Evolutionary conservation across 805 yeast genomes (phyloP), one percentile per base, ranked within the genome.

Genomic region (Candida orba): DNA sequence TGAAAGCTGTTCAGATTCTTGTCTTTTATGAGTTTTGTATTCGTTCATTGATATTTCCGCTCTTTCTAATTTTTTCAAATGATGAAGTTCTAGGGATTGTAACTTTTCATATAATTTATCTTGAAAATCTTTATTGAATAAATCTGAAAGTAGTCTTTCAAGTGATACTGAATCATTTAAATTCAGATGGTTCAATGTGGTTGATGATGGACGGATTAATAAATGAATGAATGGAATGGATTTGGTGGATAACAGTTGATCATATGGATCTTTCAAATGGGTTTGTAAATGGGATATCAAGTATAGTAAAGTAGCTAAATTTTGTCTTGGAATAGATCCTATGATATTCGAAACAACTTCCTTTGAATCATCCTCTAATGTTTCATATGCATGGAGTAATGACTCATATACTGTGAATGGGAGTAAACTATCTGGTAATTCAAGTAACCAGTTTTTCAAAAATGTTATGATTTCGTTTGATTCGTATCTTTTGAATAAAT

Each of bases 351-450:
- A 27, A 27, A 4, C 29, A 27, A 10, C 13, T 9, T 27, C 29
- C 14, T 45, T 45, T 3, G 35, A 18, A 2, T 47, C 54, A 6
- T 27, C 27, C 5, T 42, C 46, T 3, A 39, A 41, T 1, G 18
- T 36, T 1, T 43, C 43, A 39, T 56, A 57, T 2, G 43, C 29
- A 8, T 32, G 44, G 17, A 48, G 39, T 13, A 61, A 35, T 2
- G 57, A 41, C 14, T 61, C 65, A 44, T 54, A 59, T 4, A 56
- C 46, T 1, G 54, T 50, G 44, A 61, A 59, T 1, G 79, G 75
- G 4, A 76, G 64, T 23, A 79, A 57, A 24, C 83, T 72, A 50
- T 78, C 82, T 0, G 84, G 84, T 33, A 79, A 58, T 52, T 79
- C 85, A 59, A 79, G 60, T 29, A 79, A 64, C 67, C 77, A 78